Conservation (phyloP, 331 rosid species). For the Ulmus americana region DNA sequence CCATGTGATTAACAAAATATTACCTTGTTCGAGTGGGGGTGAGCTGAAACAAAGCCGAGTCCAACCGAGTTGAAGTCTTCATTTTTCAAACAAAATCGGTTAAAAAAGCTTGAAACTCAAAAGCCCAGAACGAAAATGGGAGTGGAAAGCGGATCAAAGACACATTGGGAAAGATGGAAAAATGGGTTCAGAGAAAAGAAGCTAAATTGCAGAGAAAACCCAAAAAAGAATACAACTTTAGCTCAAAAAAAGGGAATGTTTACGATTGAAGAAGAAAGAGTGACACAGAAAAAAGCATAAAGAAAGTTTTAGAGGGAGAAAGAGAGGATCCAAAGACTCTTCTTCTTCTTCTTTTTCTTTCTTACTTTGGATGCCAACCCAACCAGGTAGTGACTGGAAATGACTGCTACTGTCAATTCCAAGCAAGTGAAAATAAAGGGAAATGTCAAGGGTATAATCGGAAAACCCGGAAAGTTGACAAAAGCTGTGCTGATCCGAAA, state of each 20-base stretch:
- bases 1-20: slow-evolving; percentile 18
- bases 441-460: slow-evolving; percentile 32
- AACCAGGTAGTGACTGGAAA: slow-evolving; percentile 20
- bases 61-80: slow-evolving; percentile 70
- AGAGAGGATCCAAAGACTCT: slow-evolving; percentile 13
- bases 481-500: slow-evolving; percentile 7
- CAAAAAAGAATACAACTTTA: slow-evolving; percentile 30
- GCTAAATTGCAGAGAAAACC: slow-evolving; percentile 27
- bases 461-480: slow-evolving; percentile 13
- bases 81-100: slow-evolving; percentile 24
- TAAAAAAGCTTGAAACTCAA: neutral
- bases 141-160: slow-evolving; percentile 29
- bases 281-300: slow-evolving; percentile 3
- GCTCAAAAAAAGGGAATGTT: slow-evolving; percentile 4
- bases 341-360: neutral
- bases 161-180: slow-evolving; percentile 17
- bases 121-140: slow-evolving; percentile 13
- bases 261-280: neutral
- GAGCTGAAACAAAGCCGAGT: slow-evolving; percentile 87
- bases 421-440: slow-evolving; percentile 10
- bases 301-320: neutral
- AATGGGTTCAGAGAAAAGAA: slow-evolving; percentile 25
- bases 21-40: slow-evolving; percentile 96
- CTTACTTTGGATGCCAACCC: slow-evolving; percentile 38
- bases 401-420: neutral